phyloP scores from a whole-genome alignment of 805 yeast genomes.

The Candida easanensis region DNA sequence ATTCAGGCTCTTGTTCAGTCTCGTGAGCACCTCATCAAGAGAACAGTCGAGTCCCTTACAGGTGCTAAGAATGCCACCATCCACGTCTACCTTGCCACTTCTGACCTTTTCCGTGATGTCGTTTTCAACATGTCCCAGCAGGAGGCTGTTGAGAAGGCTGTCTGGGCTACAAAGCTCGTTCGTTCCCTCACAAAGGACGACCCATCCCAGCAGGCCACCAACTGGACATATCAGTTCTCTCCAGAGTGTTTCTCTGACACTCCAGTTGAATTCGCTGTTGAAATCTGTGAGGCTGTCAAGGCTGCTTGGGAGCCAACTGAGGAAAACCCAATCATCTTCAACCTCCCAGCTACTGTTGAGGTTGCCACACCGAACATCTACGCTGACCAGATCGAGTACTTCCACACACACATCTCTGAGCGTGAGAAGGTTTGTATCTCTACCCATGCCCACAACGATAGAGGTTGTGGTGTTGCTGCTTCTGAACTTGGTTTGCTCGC shows the following conservation, averaged over 20 bases:
- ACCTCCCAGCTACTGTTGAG: conserved; percentile 80
- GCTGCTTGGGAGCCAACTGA: conserved; percentile 77
- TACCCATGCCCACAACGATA: conserved; percentile 73
- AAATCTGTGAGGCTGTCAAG: conserved; percentile 78
- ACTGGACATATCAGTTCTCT: conserved; percentile 72
- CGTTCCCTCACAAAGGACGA: conserved; percentile 72
- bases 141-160: conserved; percentile 67
- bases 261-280: conserved; percentile 68
- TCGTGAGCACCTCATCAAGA: conserved; percentile 68
- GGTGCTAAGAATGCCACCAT: conserved; percentile 74
- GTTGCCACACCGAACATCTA: conserved; percentile 72
- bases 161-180: conserved; percentile 66
- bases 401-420: conserved; percentile 62
- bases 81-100: conserved; percentile 74
- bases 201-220: conserved; percentile 58
- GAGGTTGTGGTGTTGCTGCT: conserved; percentile 86
- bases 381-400: conserved; percentile 80
- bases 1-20: conserved; percentile 75
- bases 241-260: conserved; percentile 80
- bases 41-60: conserved; percentile 69
- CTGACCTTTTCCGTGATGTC: conserved; percentile 71
- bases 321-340: conserved; percentile 72
- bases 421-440: conserved; percentile 71
- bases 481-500: conserved; percentile 73
- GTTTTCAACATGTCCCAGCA: conserved; percentile 70